Percentiles rank a stretch among this genome's conserved stretches.
Conservation (phyloP, 495 filamentous ascomycete species). For the Podospora appendiculata region DNA sequence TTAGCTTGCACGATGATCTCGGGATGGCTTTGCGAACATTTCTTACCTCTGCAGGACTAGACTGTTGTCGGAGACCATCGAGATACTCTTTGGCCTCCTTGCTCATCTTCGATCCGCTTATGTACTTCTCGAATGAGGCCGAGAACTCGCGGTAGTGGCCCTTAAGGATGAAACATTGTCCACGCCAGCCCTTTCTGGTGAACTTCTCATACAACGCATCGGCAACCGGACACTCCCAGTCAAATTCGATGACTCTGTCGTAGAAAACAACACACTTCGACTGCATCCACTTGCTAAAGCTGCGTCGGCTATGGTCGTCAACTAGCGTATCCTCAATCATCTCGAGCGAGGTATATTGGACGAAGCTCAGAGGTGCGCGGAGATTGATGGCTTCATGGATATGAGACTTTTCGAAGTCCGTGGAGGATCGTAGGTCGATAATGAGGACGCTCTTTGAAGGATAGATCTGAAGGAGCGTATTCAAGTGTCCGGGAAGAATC, state of each 20-base stretch:
- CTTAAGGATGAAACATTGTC: conserved; percentile 40
- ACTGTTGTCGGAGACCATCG: conserved; percentile 27
- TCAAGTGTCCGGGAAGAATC: conserved; percentile 41
- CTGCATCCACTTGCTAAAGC: conserved; percentile 36
- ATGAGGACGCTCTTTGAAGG: conserved; percentile 33
- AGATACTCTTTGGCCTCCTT: conserved; percentile 33
- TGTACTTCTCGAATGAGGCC: conserved; percentile 36
- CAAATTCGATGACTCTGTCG: conserved; percentile 34
- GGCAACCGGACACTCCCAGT: conserved; percentile 40
- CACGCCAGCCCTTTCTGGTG: conserved; percentile 32
- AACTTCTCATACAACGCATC: conserved; percentile 32
- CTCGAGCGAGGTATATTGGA: conserved; percentile 32
- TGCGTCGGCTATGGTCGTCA: conserved; percentile 34
- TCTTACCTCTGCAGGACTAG: conserved; percentile 24
- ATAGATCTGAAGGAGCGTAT: conserved; percentile 37
- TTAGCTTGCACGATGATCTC: not conserved
- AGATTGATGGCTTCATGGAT: conserved; percentile 41
- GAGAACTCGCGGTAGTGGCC: conserved; percentile 43
- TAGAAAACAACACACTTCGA: conserved; percentile 42
- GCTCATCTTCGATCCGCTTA: conserved; percentile 32
- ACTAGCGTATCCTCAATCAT: conserved; percentile 42
- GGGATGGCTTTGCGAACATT: not conserved
- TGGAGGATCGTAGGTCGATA: conserved; percentile 35
- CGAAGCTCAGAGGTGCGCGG: conserved; percentile 34
- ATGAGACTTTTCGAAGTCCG: conserved; percentile 38